Base-by-base conservation (phyloP, 805 yeast genomes). In the Phaffomyces antillensis region DNA sequence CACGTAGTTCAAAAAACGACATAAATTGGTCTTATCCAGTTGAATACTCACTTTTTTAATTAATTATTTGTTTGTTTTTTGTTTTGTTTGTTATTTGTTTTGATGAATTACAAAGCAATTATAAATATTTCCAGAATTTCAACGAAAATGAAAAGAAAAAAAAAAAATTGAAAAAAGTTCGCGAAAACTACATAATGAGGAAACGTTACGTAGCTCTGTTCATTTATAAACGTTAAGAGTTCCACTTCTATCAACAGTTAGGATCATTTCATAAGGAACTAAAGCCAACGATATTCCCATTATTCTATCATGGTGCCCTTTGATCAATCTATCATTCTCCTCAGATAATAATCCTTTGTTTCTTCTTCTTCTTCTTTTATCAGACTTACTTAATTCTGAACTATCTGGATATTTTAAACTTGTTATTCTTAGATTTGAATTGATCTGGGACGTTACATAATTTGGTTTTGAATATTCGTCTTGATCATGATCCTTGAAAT, bases 181-280 rank as follows among this genome's bases (percentile, higher is more conserved):
- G 44, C 44, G 44, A 32, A 36, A 7, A 35, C 36, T 41, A 36
- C 43, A 13, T 3, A 11, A 34, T 34, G 25, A 4, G 33, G 25
- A 15, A 31, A 4, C 8, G 10, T 17, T n/a, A 17, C 4, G 11
- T 13, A 12, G n/a, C 12, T 11, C 13, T 11, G 11, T 10, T 23
- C 18, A 32, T 23, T 69, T 72, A 59, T 76, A 83, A 3, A 85
- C 74, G 56, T 79, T 78, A 30, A 86, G 67, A 3, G 65, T 67
- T 0, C 95, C 95, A 36, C 77, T 71, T 45, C 87, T 65, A 52
- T 86, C 95, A 3, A 67, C 87, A 3, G 84, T 70, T 4, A 86
- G 64, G 3, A 85, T 59, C 78, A 85, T 73, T 36, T 75, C 77
- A 46, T 72, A 74, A 0, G 87, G 87, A 10, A 61, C 56, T 15